These are phyloP conservation scores for Teratosphaeria nubilosa DNA, from an alignment of 2,329 filamentous ascomycete species.

Conservation along the genomic window DNA sequence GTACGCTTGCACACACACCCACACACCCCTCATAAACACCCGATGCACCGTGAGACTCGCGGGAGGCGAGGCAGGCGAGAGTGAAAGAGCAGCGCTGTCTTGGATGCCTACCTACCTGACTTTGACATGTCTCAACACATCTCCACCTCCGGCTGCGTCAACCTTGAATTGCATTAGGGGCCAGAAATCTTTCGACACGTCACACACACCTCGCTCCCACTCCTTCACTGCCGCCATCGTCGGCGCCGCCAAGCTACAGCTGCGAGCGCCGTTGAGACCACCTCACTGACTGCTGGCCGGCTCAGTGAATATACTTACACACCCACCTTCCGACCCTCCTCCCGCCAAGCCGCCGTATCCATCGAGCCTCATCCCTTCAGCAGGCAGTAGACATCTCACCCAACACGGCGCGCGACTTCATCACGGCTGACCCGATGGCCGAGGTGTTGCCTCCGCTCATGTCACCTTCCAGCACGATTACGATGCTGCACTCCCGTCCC, in stretches of 20 bases:
- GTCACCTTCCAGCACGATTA: slow-evolving; percentile 37
- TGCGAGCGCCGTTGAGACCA: neutral
- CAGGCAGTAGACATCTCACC: slow-evolving; percentile 4
- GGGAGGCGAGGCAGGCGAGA: neutral
- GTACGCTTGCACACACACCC: neutral
- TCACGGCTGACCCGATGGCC: slow-evolving; percentile 26
- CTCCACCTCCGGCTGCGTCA: neutral
- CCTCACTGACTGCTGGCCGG: slow-evolving; percentile 23
- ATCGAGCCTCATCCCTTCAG: slow-evolving; percentile 9
- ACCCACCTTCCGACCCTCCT: slow-evolving; percentile 8
- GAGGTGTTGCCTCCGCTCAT: slow-evolving; percentile 39
- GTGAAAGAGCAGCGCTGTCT: neutral
- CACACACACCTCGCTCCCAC: neutral
- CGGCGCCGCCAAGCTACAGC: neutral
- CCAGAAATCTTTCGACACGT: neutral
- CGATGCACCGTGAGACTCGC: neutral
- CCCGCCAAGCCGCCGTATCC: slow-evolving; percentile 9
- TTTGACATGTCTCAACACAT: neutral
- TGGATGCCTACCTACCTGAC: neutral
- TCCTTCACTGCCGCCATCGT: neutral
- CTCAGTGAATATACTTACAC: slow-evolving; percentile 15
- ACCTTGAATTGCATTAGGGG: neutral
- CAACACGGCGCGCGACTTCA: slow-evolving; percentile 6
- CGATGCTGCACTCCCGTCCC: slow-evolving; percentile 37
- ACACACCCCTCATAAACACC: neutral